Evolutionary conservation across 768 basidiomycete species (phyloP), one percentile per base, ranked within the genome.

Genomic region (Psilocybe tampanensis): DNA sequence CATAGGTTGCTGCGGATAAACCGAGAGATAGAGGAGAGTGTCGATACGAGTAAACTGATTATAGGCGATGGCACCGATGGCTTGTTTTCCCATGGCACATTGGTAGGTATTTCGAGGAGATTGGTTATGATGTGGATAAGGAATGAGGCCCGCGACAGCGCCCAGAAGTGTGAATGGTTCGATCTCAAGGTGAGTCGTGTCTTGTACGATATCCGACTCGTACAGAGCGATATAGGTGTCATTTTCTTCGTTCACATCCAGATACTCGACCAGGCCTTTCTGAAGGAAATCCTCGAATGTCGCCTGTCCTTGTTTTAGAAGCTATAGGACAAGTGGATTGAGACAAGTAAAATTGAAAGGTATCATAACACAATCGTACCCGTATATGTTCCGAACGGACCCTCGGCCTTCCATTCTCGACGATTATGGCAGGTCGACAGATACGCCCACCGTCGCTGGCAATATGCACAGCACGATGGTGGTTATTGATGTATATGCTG

Each of bases 51-150:
- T 94, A 62, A 98, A 86, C 72, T 99, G 97, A 71, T 98, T 99
- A 74, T 95, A 97, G 0, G 89, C 96, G 59, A 99, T 99, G 12
- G 95, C 95, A 19, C 97, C 97, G 61, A 99, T 99, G 2, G 97
- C 96, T 78, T 99, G 97, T 77, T 99, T 99, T 53, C 97, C 96
- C 96, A 99, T 99, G 54, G 96, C 96, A 68, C 96, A 99, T 77
- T 99, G 96, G 70, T 99, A 99, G 9, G 97, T 99, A 68, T 99
- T 99, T 53, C 97, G 90, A 2, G 97, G 97, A 4, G 97, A 98
- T 68, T 99, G 97, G 68, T 99, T 99, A 72, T 99, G 97, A 70
- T 99, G 97, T 1, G 97, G 97, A 69, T 99, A 99, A 12, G 97
- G 97, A 67, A 99, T 99, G 23, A 99, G 84, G 44, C 97, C 97